phyloP scores from a whole-genome alignment of 257 asterid species.

The Ehretia macrophylla region DNA sequence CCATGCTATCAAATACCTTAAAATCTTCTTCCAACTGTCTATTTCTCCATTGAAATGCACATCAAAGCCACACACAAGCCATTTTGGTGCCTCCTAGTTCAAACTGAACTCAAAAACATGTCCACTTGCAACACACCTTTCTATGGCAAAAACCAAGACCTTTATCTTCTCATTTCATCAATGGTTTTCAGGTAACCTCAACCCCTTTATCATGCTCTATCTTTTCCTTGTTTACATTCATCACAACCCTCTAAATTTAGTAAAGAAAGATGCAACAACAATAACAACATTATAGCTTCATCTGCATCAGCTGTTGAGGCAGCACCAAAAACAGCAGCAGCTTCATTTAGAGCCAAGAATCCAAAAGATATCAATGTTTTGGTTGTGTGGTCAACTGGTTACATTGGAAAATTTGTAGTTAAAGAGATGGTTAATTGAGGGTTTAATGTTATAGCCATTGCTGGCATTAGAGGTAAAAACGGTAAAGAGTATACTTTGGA shows the following conservation, averaged over 20 bases:
- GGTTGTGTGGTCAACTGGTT: slow-evolving; percentile 92
- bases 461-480: slow-evolving; percentile 68
- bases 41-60: slow-evolving; percentile 7
- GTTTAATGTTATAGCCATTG: slow-evolving; percentile 78
- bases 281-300: slow-evolving; percentile 23
- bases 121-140: slow-evolving; percentile 40
- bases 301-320: slow-evolving; percentile 37
- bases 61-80: slow-evolving; percentile 6
- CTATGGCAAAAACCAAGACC: slow-evolving; percentile 37
- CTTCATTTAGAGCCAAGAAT: slow-evolving; percentile 60
- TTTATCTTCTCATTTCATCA: slow-evolving; percentile 36
- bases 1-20: slow-evolving; percentile 25
- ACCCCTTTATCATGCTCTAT: slow-evolving; percentile 22
- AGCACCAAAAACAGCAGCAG: slow-evolving; percentile 25
- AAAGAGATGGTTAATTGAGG: slow-evolving; percentile 71
- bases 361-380: slow-evolving; percentile 67
- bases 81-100: slow-evolving; percentile 4
- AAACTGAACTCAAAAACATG: slow-evolving; percentile 43
- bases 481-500: slow-evolving; percentile 61
- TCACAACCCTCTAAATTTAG: slow-evolving; percentile 23
- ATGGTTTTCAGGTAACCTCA: slow-evolving; percentile 47
- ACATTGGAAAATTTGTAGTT: slow-evolving; percentile 86
- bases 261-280: slow-evolving; percentile 35
- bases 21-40: slow-evolving; percentile 20
- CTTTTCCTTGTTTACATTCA: slow-evolving; percentile 36